Evolutionary conservation across 2,329 filamentous ascomycete species (phyloP).

Genomic region (Talaromyces sp.): DNA sequence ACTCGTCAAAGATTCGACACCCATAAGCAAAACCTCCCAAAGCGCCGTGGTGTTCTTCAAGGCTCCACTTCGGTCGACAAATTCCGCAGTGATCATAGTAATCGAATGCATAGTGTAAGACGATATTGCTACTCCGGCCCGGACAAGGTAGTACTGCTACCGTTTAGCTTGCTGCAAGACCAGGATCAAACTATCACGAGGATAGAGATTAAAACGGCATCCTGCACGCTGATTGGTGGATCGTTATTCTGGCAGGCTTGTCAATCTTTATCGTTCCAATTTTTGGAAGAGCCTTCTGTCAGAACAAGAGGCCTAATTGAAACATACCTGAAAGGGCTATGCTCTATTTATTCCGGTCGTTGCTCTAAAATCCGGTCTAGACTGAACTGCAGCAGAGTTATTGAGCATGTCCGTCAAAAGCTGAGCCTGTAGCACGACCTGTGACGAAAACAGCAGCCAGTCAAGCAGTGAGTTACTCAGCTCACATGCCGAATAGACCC

Average conservation of each 20-base stretch:
- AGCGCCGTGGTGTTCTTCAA: background rate
- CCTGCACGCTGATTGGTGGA: conserved; percentile 14
- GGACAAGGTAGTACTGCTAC: conserved; percentile 19
- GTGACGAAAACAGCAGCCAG: conserved; percentile 3
- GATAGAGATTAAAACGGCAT: conserved; percentile 11
- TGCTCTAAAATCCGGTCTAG: background rate
- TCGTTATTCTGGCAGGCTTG: background rate
- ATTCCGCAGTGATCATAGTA: background rate
- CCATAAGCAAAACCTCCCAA: background rate
- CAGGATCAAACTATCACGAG: conserved; percentile 20
- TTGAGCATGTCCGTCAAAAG: background rate
- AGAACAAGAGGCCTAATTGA: background rate
- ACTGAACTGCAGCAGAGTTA: conserved; percentile 1
- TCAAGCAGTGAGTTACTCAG: conserved; percentile 7
- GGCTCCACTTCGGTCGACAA: conserved; percentile 9
- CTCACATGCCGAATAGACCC: conserved; percentile 3
- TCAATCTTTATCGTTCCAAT: background rate
- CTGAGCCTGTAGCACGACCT: conserved; percentile 1
- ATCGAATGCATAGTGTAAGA: conserved; percentile 3
- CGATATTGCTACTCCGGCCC: background rate
- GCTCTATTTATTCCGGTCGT: background rate
- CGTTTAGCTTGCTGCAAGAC: conserved; percentile 17
- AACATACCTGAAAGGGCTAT: background rate
- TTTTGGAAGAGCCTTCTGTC: background rate
- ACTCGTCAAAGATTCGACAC: background rate